Evolutionary conservation across 2,329 filamentous ascomycete species (phyloP), one percentile per base, ranked within the genome.

Genomic region (Fusarium sublunatum): DNA sequence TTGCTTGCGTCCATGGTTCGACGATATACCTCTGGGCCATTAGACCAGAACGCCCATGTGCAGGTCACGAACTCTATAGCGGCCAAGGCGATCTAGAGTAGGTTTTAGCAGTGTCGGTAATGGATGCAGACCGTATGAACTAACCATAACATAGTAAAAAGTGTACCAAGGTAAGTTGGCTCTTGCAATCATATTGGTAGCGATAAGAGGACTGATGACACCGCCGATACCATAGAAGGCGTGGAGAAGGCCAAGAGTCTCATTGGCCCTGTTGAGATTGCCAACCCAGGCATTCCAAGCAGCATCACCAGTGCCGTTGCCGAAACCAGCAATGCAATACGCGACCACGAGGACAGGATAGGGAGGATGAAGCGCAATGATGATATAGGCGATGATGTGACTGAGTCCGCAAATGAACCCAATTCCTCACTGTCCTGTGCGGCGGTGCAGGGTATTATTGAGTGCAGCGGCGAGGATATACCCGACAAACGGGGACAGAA

Each of bases 61-160:
- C 82, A 82, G 1, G 80, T 75, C 2, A 75, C 13, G 5, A 69
- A 29, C 29, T 69, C 64, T 4, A 60, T 25, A 5, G 28, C 9
- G 5, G 62, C 44, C n/a, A 70, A 9, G 0, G 52, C 62, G 13
- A 70, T 47, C 65, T 70, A 19, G 10, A 35, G 9, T n/a, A 8
- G 1, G 2, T 59, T 3, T 63, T 8, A 73, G 78, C 0, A 86
- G 80, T 76, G 83, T 41, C 87, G 79, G 85, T 88, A 73, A 3
- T 3, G 29, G 41, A 9, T 13, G 70, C 83, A 1, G 3, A 3
- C 6, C 4, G 4, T 2, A 19, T 6, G 6, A 24, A 72, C 82
- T 61, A 69, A 90, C 86, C 88, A 92, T 90, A 39, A 92, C 77
- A 70, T 91, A 92, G 74, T 92, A 93, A 71, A 90, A 93, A 2